Conservation (phyloP, 768 basidiomycete species). For the Pisolithus albus region DNA sequence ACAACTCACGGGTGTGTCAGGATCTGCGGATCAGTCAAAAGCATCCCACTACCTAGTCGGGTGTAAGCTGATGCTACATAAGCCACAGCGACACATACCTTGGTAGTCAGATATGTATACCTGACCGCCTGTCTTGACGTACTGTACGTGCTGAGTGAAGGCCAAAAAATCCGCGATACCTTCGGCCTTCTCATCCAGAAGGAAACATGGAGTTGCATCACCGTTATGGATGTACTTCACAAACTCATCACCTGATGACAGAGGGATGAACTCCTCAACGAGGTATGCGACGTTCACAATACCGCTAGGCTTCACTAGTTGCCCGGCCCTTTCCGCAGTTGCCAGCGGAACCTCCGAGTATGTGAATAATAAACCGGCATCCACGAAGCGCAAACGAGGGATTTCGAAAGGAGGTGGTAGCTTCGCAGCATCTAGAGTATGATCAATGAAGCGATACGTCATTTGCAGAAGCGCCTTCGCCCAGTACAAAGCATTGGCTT, state of each 20-base stretch:
- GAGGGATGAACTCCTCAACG: background rate
- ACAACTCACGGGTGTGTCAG: too few species aligned
- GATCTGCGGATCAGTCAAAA: too few species aligned
- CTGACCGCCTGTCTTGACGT: too few species aligned
- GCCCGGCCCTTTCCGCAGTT: background rate
- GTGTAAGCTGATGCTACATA: too few species aligned
- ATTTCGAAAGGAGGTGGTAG: conserved; percentile 2
- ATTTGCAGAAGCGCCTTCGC: conserved; percentile 2
- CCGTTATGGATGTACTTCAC: background rate
- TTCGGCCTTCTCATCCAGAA: background rate
- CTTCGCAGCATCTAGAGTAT: background rate
- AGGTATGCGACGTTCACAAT: background rate
- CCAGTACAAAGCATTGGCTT: conserved; percentile 7
- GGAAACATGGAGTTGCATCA: background rate
- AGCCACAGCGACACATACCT: too few species aligned
- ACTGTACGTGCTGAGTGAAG: background rate
- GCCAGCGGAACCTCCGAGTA: background rate
- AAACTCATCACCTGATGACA: too few species aligned
- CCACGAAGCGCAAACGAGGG: conserved; percentile 4
- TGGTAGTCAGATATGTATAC: too few species aligned
- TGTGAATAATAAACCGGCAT: conserved; percentile 1
- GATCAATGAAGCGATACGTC: conserved; percentile 6
- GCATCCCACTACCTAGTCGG: background rate
- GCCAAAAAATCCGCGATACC: background rate
- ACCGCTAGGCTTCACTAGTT: background rate